Conservation (phyloP, 2,329 filamentous ascomycete species). For the Biscogniauxia mediterranea region DNA sequence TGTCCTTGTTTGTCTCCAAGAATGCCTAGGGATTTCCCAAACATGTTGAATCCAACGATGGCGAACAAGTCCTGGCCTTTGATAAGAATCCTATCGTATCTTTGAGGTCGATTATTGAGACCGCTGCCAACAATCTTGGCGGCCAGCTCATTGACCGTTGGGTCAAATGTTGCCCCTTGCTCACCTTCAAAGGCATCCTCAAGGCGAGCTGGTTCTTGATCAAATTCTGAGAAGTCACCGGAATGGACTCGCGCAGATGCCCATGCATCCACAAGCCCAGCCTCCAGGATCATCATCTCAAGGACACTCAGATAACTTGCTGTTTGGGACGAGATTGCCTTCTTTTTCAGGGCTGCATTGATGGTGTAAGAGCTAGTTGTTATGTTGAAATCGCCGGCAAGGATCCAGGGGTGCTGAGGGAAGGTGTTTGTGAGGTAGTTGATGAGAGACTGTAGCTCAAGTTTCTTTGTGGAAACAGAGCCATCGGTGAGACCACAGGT, state of each 20-base stretch:
- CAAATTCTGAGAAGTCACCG: constrained; percentile 39
- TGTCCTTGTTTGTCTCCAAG: constrained; percentile 7
- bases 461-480: constrained; percentile 54
- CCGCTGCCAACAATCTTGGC: constrained; percentile 46
- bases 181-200: constrained; percentile 53
- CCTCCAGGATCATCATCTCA: constrained; percentile 44
- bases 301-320: constrained; percentile 43
- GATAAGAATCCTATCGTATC: constrained; percentile 64
- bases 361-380: constrained; percentile 58
- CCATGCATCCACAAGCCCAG: constrained; percentile 54
- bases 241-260: constrained; percentile 42
- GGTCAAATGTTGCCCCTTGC: constrained; percentile 65
- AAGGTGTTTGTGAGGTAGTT: constrained; percentile 44
- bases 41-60: constrained; percentile 53
- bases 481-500: constrained; percentile 60
- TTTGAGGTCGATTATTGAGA: constrained; percentile 55
- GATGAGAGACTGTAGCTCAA: constrained; percentile 52
- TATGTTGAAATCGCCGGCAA: constrained; percentile 66
- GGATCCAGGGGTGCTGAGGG: constrained; percentile 47
- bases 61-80: constrained; percentile 40
- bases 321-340: constrained; percentile 52
- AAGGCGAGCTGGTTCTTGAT: constrained; percentile 18
- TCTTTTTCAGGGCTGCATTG: constrained; percentile 48
- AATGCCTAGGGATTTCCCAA: constrained; percentile 45
- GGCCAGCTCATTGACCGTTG: constrained; percentile 54